Conservation (phyloP, 176 grass and related monocot genomes). For the Saccharum spontaneum region DNA sequence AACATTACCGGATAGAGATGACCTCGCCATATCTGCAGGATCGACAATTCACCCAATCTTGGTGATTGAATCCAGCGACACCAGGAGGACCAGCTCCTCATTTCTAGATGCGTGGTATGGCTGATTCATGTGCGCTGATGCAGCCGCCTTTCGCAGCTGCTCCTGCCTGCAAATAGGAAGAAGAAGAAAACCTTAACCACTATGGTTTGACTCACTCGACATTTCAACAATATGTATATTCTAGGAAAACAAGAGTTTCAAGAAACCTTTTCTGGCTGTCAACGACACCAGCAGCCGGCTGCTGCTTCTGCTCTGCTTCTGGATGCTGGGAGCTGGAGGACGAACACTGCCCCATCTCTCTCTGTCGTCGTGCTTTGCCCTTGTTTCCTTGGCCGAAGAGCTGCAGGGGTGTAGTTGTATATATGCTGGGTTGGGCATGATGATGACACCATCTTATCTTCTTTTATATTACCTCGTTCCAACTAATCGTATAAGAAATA, state of each 20-base stretch:
- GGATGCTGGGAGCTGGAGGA: neutral
- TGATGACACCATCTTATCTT: neutral
- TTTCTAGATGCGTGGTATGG: constrained; percentile 1
- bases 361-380: neutral
- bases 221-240: neutral
- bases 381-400: neutral
- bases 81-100: constrained; percentile 62
- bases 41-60: constrained; percentile 13
- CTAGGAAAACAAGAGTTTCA: neutral
- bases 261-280: neutral
- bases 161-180: constrained; percentile 45
- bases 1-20: neutral
- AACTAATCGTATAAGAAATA: neutral
- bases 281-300: neutral
- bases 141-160: constrained; percentile 39
- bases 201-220: neutral
- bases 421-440: neutral
- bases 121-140: constrained; percentile 42
- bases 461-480: neutral
- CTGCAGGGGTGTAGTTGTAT: neutral
- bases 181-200: neutral
- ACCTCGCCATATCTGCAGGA: neutral
- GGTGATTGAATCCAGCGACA: constrained; percentile 32
- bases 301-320: neutral
- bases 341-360: constrained; percentile 20